phyloP scores from a whole-genome alignment of 2,329 filamentous ascomycete genomes.

The Beauveria varroae region DNA sequence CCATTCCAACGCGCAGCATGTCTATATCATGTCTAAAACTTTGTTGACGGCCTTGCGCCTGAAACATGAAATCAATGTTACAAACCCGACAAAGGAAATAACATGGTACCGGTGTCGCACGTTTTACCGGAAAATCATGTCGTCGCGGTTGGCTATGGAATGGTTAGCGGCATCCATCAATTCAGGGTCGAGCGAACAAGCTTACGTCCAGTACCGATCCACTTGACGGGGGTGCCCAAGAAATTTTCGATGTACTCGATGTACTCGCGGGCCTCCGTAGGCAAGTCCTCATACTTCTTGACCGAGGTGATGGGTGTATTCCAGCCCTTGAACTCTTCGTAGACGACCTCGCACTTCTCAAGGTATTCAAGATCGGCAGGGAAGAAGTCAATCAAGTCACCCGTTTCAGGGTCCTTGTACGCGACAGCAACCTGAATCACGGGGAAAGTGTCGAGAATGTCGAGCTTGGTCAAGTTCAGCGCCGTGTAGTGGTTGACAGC shows the following conservation, averaged over 20 bases:
- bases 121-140: not conserved
- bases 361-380: slow-evolving; percentile 55
- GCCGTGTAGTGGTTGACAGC: slow-evolving; percentile 60
- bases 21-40: not conserved
- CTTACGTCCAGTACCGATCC: slow-evolving; percentile 52
- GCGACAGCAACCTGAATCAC: slow-evolving; percentile 67
- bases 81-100: not conserved
- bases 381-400: slow-evolving; percentile 40
- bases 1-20: not conserved
- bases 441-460: slow-evolving; percentile 62
- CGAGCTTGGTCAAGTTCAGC: slow-evolving; percentile 48
- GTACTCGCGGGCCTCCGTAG: slow-evolving; percentile 56
- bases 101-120: not conserved
- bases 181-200: not conserved
- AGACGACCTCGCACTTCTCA: slow-evolving; percentile 54
- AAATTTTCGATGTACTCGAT: slow-evolving; percentile 61
- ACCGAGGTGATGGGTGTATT: slow-evolving; percentile 53
- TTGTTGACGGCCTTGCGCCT: not conserved
- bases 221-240: slow-evolving; percentile 54
- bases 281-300: slow-evolving; percentile 55
- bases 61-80: not conserved
- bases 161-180: not conserved
- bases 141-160: not conserved
- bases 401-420: slow-evolving; percentile 43
- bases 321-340: slow-evolving; percentile 65